Evolutionary conservation across 2,329 filamentous ascomycete genomes (phyloP).

Genomic region (Cryphonectria carpinicola): DNA sequence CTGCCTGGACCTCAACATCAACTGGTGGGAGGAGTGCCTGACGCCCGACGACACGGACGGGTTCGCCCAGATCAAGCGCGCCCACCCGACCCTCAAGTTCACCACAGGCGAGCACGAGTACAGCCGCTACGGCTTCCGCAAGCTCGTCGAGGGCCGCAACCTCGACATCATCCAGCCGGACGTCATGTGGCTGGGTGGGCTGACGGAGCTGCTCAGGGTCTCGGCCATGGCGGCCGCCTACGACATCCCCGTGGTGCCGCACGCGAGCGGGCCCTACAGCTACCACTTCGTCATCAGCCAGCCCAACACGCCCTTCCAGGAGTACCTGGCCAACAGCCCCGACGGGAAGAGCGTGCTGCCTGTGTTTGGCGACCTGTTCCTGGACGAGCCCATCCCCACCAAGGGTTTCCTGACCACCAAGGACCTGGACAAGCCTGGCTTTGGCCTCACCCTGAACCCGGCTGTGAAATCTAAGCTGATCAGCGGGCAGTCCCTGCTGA

Average conservation of each 20-base stretch:
- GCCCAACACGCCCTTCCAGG: conserved; percentile 91
- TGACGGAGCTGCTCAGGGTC: conserved; percentile 91
- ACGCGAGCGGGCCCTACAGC: conserved; percentile 90
- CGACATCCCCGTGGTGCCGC: conserved; percentile 93
- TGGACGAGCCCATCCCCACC: conserved; percentile 86
- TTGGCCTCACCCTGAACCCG: conserved; percentile 86
- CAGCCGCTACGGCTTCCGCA: conserved; percentile 91
- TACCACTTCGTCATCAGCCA: conserved; percentile 97
- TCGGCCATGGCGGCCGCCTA: conserved; percentile 89
- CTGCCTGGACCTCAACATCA: conserved; percentile 81
- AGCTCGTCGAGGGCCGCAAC: conserved; percentile 88
- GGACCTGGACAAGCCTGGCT: conserved; percentile 85
- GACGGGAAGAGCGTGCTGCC: conserved; percentile 89
- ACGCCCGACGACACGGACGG: conserved; percentile 91
- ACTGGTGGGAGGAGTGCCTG: conserved; percentile 97
- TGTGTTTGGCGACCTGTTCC: conserved; percentile 88
- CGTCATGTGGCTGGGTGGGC: conserved; percentile 94
- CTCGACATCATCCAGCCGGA: conserved; percentile 94
- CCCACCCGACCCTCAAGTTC: conserved; percentile 89
- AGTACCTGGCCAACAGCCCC: conserved; percentile 91
- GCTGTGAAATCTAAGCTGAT: conserved; percentile 72
- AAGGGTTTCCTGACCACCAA: conserved; percentile 81
- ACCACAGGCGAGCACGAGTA: conserved; percentile 97
- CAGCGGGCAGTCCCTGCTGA: conserved; percentile 73
- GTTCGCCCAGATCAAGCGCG: conserved; percentile 85